Conservation (phyloP, 2,329 filamentous ascomycete species). For the Microsporum ferrugineum region DNA sequence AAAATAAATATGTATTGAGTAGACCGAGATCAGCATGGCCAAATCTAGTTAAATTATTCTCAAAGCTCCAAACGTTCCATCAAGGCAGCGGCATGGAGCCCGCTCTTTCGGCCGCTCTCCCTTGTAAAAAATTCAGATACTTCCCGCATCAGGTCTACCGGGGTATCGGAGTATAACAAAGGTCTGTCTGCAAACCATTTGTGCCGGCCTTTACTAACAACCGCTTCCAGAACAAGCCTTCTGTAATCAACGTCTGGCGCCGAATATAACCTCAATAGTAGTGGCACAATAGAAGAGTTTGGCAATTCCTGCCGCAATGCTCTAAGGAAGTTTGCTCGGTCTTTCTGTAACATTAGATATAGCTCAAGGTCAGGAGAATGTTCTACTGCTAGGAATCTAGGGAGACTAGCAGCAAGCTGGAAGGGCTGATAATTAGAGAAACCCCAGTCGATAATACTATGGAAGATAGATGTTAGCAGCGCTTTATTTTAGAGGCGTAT, state of each 20-base stretch:
- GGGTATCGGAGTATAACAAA: not conserved
- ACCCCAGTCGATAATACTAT: conserved; percentile 11
- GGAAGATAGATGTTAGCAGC: not conserved
- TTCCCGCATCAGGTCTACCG: not conserved
- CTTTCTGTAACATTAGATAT: conserved; percentile 1
- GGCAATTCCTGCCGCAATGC: conserved; percentile 1
- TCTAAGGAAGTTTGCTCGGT: conserved; percentile 4
- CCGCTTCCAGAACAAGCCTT: conserved; percentile 7
- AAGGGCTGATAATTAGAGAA: conserved; percentile 5
- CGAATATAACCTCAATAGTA: conserved; percentile 1
- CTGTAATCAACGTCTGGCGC: conserved; percentile 8
- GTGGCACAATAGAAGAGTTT: not conserved
- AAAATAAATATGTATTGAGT: not conserved
- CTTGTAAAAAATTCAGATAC: conserved; percentile 2
- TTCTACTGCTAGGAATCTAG: conserved; percentile 8
- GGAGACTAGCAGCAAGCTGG: conserved; percentile 9
- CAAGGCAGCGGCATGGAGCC: not conserved
- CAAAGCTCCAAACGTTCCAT: conserved; percentile 1
- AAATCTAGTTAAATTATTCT: not conserved
- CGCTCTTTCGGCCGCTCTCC: not conserved
- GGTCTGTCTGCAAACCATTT: conserved; percentile 5
- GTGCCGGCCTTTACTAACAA: conserved; percentile 8
- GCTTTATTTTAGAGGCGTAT: not conserved
- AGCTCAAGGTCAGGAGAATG: not conserved
- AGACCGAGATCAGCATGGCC: not conserved